Evolutionary conservation across 352 stramenopile species (phyloP), one percentile per base, ranked within the genome.

Genomic region (Phytophthora pseudosyringae): DNA sequence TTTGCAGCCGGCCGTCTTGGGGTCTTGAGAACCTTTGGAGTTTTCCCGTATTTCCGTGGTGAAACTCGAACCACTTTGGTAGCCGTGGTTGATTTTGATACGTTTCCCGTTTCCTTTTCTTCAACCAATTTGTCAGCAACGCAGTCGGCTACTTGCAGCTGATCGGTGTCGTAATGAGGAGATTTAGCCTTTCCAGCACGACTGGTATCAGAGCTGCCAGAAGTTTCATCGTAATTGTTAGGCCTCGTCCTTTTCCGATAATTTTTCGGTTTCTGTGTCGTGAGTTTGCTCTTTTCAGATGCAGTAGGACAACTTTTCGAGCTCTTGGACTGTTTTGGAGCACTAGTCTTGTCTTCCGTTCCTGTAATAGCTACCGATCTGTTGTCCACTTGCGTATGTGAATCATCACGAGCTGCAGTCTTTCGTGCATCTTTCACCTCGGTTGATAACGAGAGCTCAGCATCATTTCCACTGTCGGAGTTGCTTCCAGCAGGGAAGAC

Each of bases 21-120:
- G 10, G 28, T 58, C 41, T 66, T 73, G 1, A 70, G n/a, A 10
- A 49, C 11, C 51, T 67, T 73, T 1, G 68, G 47, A 11, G 63
- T 70, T 39, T 73, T 76, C 5, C 64, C 58, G 18, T 73, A 67
- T 45, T 68, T 76, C 3, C 53, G 63, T 29, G 51, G 18, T 13
- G 21, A 43, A 39, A 68, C 25, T 1, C 11, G 36, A 13, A 44
- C 5, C n/a, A 59, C 40, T 54, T 67, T 21, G 18, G 31, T 35
- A 28, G 3, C n/a, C 28, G 16, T 16, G 11, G 6, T 55, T n/a
- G 8, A 11, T 29, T 46, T 51, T 12, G 31, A 36, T 28, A 31
- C 38, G 33, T 44, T 54, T 43, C 45, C 28, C 11, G 2, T 36
- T 18, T 31, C 29, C 3, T 44, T 39, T 40, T 51, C 28, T 50